Evolutionary conservation across 2,329 filamentous ascomycete species (phyloP), one percentile per base, ranked within the genome.

Genomic region (Sclerotinia borealis): DNA sequence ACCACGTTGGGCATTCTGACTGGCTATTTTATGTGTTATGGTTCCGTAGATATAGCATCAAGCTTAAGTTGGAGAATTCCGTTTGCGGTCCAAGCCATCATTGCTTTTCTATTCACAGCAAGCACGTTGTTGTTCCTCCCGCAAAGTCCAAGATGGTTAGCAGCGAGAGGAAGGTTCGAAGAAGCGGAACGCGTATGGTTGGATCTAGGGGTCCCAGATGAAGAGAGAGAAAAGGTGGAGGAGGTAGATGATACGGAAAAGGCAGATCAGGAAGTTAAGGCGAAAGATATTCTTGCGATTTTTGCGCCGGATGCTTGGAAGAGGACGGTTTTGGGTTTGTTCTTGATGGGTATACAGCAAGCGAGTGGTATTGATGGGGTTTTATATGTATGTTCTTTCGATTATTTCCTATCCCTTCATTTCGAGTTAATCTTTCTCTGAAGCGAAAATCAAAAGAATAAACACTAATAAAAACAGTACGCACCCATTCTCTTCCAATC

Each of bases 21-120:
- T 0, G 85, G 85, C 0, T 87, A 84, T 67, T 88, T 88, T 67
- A 79, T 78, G 11, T 86, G 83, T 71, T 87, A 87, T 66, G 83
- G 81, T 9, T 81, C 79, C 27, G 76, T 80, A 0, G 69, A 73
- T 1, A 76, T 85, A 9, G 43, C 73, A 1, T 79, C 77, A 2
- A 79, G 79, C 2, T 71, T 83, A 22, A 79, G 83, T 1, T 87
- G 84, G 85, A 77, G 84, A 2, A 71, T 82, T 0, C 85, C 85
- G 0, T 86, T 82, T 61, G 74, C 82, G 0, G 69, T 86, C 0
- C 77, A 82, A 65, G 75, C 78, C 0, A 56, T 71, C 5, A 65
- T 82, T 2, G 76, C 79, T 0, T 71, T 77, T 7, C 49, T 75
- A 0, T 76, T 83, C 8, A 75, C 77, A 0, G 69, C 72, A 0